Evolutionary conservation across 2,329 filamentous ascomycete genomes (phyloP).

Genomic region (Aspergillus fijiensis): DNA sequence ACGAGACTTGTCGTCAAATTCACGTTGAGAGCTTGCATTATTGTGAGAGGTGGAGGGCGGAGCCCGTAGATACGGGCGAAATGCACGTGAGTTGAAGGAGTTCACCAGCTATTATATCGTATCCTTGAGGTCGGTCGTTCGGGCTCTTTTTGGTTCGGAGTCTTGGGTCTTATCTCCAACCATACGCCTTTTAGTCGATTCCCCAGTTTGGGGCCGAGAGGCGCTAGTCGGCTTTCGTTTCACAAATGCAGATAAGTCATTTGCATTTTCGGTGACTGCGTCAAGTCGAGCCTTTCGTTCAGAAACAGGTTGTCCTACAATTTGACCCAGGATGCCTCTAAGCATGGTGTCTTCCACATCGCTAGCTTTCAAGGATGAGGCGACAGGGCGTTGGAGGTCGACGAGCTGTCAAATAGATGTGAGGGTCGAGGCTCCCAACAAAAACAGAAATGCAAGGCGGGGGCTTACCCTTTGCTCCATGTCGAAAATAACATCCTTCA

Average conservation of each 20-base stretch:
- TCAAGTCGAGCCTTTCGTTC: conserved; percentile 55
- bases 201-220: conserved; percentile 14
- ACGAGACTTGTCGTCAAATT: not conserved
- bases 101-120: not conserved
- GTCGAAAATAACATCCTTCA: conserved; percentile 61
- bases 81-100: not conserved
- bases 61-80: not conserved
- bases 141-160: conserved; percentile 27
- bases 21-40: not conserved
- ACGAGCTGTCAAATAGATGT: conserved; percentile 41
- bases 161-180: conserved; percentile 24
- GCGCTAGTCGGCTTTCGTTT: conserved; percentile 50
- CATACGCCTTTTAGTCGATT: conserved; percentile 30
- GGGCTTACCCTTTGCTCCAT: conserved; percentile 57
- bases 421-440: conserved; percentile 9
- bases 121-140: conserved; percentile 16
- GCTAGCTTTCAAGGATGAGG: conserved; percentile 44
- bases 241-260: conserved; percentile 59
- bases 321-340: conserved; percentile 57
- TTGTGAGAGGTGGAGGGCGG: not conserved
- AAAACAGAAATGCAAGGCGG: not conserved
- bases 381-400: conserved; percentile 58
- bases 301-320: conserved; percentile 55
- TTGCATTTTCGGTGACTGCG: conserved; percentile 56
- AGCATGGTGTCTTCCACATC: conserved; percentile 45